Base-by-base conservation (phyloP, 2,329 filamentous ascomycete genomes). In the Colletotrichum theobromicola region DNA sequence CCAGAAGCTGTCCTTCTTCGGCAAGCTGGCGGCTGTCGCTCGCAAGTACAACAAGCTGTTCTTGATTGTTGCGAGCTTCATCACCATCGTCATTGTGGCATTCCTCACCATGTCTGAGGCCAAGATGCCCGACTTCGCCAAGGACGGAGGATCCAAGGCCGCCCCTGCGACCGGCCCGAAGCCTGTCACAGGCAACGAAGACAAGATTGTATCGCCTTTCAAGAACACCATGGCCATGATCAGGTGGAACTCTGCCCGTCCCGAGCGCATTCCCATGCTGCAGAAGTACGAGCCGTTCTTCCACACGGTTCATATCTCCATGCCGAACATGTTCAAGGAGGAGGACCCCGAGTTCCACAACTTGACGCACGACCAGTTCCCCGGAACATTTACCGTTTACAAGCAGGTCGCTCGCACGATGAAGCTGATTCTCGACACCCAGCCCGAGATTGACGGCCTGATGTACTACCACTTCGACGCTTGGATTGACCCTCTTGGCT, bases 391-490 rank as follows among this genome's bases (percentile, higher is more conserved):
- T 58, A 76, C 55, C 71, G 75, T 77, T 18, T 81, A 77, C 77
- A 76, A 75, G 37, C 78, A 78, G 46, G 76, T 83, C 5, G 78
- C 79, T 7, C 77, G 76, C 35, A 82, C 80, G 3, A 82, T 82
- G 81, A 76, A 79, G 58, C 75, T 80, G 18, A 76, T 82, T n/a
- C 75, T 83, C 5, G 78, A 82, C 57, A 74, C 75, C 18, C 66
- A 78, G 34, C 69, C 79, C 16, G 79, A 81, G 8, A 79, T 83
- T 28, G 75, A 77, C n/a, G 81, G 81, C 5, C 63, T 83, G 7
- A 75, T 82, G 16, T 82, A 79, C 72, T 82, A 78, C 72, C 81
- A 83, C 67, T 83, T 82, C 65, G 81, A 83, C 70, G 80, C 80
- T 7, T 83, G 81, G 81, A 76, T 83, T 62, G 78, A 81, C 65